Base-by-base conservation (phyloP, 1,284 basidiomycete species). In the Malassezia globosa region DNA sequence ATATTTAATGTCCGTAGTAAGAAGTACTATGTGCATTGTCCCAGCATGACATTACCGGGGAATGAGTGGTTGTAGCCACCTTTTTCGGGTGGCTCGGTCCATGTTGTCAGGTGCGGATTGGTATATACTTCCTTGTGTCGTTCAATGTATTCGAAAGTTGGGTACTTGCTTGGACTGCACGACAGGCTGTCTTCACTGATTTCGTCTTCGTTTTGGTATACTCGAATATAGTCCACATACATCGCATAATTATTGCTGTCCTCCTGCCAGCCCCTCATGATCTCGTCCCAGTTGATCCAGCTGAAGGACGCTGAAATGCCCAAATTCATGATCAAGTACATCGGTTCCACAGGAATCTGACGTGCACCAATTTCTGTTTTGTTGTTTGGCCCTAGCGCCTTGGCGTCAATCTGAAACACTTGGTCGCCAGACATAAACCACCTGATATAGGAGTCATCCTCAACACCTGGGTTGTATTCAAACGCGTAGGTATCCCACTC, bases 361-460 rank as follows among this genome's bases (percentile, higher is more conserved):
- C 90, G 77, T 31, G 79, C 77, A 1, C 81, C 75, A 44, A 92
- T 85, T 55, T 85, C 75, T 13, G 81, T 81, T 1, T 61, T 54
- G 0, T 73, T 41, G 64, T 89, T 83, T 2, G 83, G 78, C 5
- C 75, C 80, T 73, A 90, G 78, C 4, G 84, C 88, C 31, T 75
- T 72, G n/a, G 78, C 77, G 31, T 80, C 78, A 45, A 95, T 61
- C 3, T 81, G 56, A 52, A 56, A 58, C 39, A 58, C 48, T 3
- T 57, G 59, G 10, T 61, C 25, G 10, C 48, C 50, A 26, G 47
- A 46, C 11, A 52, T 2, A 5, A 60, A 60, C 61, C 62, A 66
- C 5, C 58, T 55, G 23, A 66, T 62, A 51, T 62, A 58, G 27
- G 52, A 48, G 42, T 52, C 55, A 0, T 40, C 23, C 14, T 47